Base-by-base conservation (phyloP, 2,329 filamentous ascomycete species). In the Chaetothyriales sp. region DNA sequence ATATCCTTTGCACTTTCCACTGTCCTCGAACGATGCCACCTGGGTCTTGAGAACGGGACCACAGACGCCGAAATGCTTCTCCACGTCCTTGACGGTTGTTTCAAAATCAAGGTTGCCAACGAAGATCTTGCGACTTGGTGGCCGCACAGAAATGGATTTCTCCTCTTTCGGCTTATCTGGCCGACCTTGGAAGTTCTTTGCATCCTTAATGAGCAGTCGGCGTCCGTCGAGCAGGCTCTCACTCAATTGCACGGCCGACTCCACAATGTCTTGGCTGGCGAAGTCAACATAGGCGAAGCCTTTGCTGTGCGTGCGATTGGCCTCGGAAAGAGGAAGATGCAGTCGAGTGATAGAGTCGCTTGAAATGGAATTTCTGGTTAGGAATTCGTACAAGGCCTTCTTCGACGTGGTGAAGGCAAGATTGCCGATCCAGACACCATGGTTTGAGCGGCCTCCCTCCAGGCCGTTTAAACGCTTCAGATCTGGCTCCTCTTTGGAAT, bases 271-370 rank as follows among this genome's bases (percentile, higher is more conserved):
- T 18, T 73, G 64, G 20, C 77, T 83, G 46, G 80, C 73, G 65
- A 98, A 95, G 66, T 98, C 94, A 58, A 98, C 82, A 65, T 98
- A 98, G 51, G 92, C 92, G 65, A 95, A 98, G 15, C 92, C 94
- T 69, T 85, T 90, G 73, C 97, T 98, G 61, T 82, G 73, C 19
- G 76, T 69, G 61, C 75, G 78, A 33, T 66, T 65, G 53, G 63
- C 63, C 49, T 77, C 83, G 2, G 75, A 73, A 19, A 71, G 77
- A 1, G 89, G 89, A 64, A 95, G 73, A 67, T 95, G 83, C 49
- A 97, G 73, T 54, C 92, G 79, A 1, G 89, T 94, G 59, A 98
- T 92, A 56, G 82, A 78, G 47, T 81, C 77, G 47, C 82, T 81
- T 9, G 65, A 63, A 54, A 78, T 74, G 15, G 51, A 44, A 46